Percentiles rank a stretch among this genome's conserved stretches.
phyloP scores from a whole-genome alignment of 345 rosid species.

The Laguncularia racemosa region DNA sequence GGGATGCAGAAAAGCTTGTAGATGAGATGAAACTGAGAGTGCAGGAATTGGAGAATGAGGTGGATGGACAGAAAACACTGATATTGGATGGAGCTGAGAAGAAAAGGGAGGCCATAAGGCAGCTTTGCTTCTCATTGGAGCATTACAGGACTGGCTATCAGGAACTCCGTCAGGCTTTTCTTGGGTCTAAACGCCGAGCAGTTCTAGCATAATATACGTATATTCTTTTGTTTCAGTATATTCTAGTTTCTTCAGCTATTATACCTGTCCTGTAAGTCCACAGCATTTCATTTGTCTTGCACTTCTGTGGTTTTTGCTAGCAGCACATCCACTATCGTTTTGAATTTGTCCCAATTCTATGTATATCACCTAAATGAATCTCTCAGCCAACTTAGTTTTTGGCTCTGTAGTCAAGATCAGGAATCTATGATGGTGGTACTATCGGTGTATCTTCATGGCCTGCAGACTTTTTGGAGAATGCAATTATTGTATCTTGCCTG shows the following conservation, averaged over 20 bases:
- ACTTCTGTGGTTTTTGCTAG: no score
- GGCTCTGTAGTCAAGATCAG: no score
- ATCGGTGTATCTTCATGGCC: no score
- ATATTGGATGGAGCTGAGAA: conserved; percentile 56
- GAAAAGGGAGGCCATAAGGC: conserved; percentile 84
- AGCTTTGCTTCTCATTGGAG: conserved; percentile 76
- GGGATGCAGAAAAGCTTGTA: conserved; percentile 19
- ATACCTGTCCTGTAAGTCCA: not conserved
- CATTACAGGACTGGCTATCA: conserved; percentile 67
- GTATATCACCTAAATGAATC: no score
- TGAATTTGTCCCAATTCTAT: no score
- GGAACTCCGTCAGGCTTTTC: conserved; percentile 41
- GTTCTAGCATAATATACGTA: conserved; percentile 25
- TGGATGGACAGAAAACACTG: conserved; percentile 33
- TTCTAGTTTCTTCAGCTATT: not conserved
- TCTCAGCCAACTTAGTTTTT: no score
- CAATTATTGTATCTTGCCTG: no score
- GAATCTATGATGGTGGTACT: no score
- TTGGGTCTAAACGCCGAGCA: conserved; percentile 24
- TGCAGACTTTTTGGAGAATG: no score
- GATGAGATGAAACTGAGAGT: conserved; percentile 30
- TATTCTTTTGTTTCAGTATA: conserved; percentile 3
- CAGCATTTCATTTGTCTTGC: not conserved
- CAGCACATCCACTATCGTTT: no score
- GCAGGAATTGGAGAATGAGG: conserved; percentile 44